Evolutionary conservation across 2,329 filamentous ascomycete species (phyloP).

Genomic region (Pseudogymnoascus sp.): DNA sequence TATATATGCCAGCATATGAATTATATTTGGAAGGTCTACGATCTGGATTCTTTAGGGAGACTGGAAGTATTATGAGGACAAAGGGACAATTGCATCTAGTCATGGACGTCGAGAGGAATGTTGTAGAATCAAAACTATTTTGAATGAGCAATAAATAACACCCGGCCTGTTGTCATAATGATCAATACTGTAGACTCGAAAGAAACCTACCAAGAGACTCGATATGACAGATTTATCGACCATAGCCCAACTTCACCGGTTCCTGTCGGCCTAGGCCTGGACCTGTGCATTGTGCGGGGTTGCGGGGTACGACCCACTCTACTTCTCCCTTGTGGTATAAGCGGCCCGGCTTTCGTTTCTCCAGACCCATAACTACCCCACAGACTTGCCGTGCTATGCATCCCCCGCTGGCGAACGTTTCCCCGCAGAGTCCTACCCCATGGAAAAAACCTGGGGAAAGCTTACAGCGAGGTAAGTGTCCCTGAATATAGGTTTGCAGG

Average conservation of each 20-base stretch:
- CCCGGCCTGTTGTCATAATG: neutral
- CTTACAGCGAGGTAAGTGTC: neutral
- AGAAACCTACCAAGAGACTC: neutral
- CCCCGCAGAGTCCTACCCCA: neutral
- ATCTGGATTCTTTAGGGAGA: constrained; percentile 35
- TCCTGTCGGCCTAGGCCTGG: neutral
- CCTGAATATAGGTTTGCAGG: neutral
- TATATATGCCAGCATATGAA: constrained; percentile 47
- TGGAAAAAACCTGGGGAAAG: neutral
- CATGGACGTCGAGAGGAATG: neutral
- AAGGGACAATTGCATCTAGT: constrained; percentile 19
- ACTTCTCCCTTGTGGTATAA: neutral
- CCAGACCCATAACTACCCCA: neutral
- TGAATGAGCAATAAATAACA: neutral
- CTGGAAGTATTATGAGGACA: constrained; percentile 12
- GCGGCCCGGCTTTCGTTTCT: neutral
- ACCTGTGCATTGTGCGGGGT: neutral
- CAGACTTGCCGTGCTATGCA: neutral
- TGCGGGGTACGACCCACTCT: neutral
- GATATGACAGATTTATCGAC: neutral
- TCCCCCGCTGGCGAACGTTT: neutral
- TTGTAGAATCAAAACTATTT: neutral
- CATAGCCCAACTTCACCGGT: neutral
- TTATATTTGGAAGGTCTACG: constrained; percentile 42
- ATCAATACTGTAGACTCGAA: neutral